Conservation (phyloP, 441 rosid genomes). For the Populus hybrid region DNA sequence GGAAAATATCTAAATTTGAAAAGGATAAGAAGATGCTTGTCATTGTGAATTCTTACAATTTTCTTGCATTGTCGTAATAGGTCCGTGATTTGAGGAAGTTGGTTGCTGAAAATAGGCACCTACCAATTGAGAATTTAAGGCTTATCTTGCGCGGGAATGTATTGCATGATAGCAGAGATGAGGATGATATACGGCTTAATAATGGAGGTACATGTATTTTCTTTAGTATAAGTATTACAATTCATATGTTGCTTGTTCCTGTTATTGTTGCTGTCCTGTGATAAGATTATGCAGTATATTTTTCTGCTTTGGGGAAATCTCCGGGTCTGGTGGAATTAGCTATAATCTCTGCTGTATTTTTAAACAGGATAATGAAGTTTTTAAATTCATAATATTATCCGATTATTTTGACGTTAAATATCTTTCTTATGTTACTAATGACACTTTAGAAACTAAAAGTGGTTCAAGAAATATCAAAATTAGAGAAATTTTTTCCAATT, state of each 20-base stretch:
- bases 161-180: constrained; percentile 58
- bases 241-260: neutral
- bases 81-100: constrained; percentile 64
- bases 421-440: neutral
- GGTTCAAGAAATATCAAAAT: neutral
- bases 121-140: constrained; percentile 58
- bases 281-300: neutral
- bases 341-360: neutral
- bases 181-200: constrained; percentile 46
- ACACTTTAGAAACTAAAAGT: neutral
- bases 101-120: constrained; percentile 47
- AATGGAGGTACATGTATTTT: neutral
- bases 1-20: neutral
- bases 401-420: neutral
- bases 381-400: neutral
- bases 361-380: neutral
- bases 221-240: neutral
- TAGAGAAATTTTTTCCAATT: neutral
- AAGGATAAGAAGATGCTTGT: neutral
- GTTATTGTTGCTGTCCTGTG: neutral
- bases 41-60: neutral
- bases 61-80: constrained; percentile 28
- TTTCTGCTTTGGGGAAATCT: neutral
- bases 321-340: neutral
- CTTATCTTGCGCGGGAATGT: constrained; percentile 69